Evolutionary conservation across 164 flowering plant genomes (phyloP), one percentile per base, ranked within the genome.

Genomic region (Paratinospora sagittata): DNA sequence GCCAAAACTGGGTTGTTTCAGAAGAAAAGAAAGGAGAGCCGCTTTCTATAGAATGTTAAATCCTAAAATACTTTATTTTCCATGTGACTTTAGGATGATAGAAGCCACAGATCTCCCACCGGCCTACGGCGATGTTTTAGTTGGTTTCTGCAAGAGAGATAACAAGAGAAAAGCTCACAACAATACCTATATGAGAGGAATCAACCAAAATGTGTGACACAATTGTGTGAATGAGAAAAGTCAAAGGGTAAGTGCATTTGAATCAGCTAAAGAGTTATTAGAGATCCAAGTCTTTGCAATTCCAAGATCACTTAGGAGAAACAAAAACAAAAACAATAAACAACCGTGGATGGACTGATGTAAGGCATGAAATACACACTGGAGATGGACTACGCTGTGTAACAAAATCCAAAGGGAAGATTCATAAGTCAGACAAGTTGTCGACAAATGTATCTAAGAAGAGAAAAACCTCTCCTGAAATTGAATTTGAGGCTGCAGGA

Each of bases 111-210:
- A 70, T 33, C 79, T 70, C 33, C 78, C 55, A 60, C 30, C 76
- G 45, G 57, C 55, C 72, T 75, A 85, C 27, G 81, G 80, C 52
- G 82, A 69, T 39, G 81, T 85, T 77, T 82, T 81, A n/a, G 58
- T 75, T 45, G 74, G 3, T 49, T 73, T 81, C 90, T 86, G 85
- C 68, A 71, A 70, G 14, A 23, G 47, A 37, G 11, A 78, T 9
- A 65, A 3, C 66, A 30, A 30, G 34, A 30, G 34, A 21, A 17
- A 43, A 21, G 43, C 1, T 49, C 63, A 66, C 12, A 39, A 65
- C 6, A 6, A 27, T 21, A 30, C 23, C 1, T 23, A 34, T 1
- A 39, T 27, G 11, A 12, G 10, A 45, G n/a, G 41, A 70, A 33
- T 47, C 41, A 24, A 8, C 13, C 37, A 27, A 30, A 23, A 27